Evolutionary conservation across 2,329 filamentous ascomycete species (phyloP).

Genomic region (Pseudovirgaria hyperparasitica): DNA sequence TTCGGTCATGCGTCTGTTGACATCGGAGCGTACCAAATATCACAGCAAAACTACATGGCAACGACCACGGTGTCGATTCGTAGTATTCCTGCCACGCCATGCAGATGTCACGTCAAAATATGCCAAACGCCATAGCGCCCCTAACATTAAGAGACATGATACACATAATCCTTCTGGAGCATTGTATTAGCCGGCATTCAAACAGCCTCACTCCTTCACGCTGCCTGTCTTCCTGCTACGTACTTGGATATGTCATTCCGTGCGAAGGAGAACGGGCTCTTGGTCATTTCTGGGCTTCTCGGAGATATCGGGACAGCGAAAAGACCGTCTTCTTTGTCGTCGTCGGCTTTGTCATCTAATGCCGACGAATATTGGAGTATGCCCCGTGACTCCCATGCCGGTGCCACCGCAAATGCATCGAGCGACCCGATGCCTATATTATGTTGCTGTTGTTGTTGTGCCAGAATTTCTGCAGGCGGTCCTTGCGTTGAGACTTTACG

Average conservation of each 20-base stretch:
- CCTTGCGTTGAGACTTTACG: constrained; percentile 20
- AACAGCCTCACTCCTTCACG: constrained; percentile 10
- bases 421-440: constrained; percentile 29
- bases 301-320: constrained; percentile 83
- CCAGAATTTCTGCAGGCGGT: constrained; percentile 25
- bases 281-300: constrained; percentile 72
- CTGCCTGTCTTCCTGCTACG: constrained; percentile 15
- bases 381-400: constrained; percentile 17
- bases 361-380: no score
- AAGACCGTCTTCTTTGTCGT: constrained; percentile 62
- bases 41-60: no score
- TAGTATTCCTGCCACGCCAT: no score
- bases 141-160: no score
- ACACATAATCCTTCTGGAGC: no score
- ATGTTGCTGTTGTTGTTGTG: constrained; percentile 23
- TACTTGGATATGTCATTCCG: constrained; percentile 21
- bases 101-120: no score
- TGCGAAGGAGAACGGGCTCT: constrained; percentile 61
- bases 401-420: constrained; percentile 27
- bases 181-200: no score
- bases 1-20: no score
- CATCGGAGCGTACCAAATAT: no score
- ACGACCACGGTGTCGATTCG: no score
- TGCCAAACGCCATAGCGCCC: no score
- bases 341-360: constrained; percentile 24